Base-by-base conservation (phyloP, 2,329 filamentous ascomycete species). In the Epichloe gansuensis region DNA sequence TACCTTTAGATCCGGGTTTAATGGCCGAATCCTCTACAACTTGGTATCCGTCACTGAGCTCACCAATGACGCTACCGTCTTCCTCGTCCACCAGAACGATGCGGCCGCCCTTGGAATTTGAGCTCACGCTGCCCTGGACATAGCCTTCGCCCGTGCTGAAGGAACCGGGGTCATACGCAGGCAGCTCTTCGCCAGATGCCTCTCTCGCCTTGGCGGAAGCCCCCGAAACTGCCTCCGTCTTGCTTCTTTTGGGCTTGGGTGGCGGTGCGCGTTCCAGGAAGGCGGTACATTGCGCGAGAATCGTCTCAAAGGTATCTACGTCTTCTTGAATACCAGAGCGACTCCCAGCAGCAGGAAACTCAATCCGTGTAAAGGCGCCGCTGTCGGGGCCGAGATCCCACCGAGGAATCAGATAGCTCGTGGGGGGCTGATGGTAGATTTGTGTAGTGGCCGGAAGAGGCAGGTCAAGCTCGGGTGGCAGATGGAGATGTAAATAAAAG, bases 11-110 rank as follows among this genome's bases (percentile, higher is more conserved):
- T n/a, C 93, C 93, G 15, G 85, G 82, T 64, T 85, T 81, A 56
- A 98, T 75, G 49, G 75, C 77, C 31, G 80, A 74, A 57, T 90
- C 81, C 63, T 96, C 89, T 15, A 91, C 75, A 17, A 95, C 78
- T 57, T 89, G 75, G 62, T 88, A 91, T 17, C 84, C 85, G 53
- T 91, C 85, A 53, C 85, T 82, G 55, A 98, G 73, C 71, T 98
- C 91, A 45, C 93, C 93, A 31, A 98, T 87, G 8, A 98, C 87
- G 60, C 88, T 94, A 50, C 93, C 93, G 68, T 98, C 87, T 65
- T 97, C 91, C 68, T 98, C 93, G 63, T 98, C 89, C 15, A 98
- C 75, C 9, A 98, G 76, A 5, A 98, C 91, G 59, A 96, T 91
- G 66, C 93, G 83, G 15, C 90, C 87, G 38, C 79, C 66, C 51